These are phyloP conservation scores for Phragmites australis DNA, from an alignment of 176 grass and related monocot species.

Conservation along the genomic window DNA sequence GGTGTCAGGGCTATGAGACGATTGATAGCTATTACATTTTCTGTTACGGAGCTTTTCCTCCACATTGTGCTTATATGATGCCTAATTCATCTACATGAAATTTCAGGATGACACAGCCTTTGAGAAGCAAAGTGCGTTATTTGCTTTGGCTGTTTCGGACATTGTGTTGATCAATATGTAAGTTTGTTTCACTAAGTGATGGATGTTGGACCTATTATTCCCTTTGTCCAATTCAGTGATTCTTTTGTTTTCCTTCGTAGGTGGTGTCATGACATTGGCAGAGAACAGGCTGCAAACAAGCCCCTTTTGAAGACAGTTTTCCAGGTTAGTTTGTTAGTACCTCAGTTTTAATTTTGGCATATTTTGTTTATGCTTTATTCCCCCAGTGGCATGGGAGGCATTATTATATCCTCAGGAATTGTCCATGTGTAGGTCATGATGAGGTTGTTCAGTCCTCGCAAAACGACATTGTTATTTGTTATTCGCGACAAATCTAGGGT, in stretches of 20 bases:
- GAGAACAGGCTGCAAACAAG: slow-evolving; percentile 99
- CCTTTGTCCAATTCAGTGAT: slow-evolving; percentile 22
- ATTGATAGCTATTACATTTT: slow-evolving; percentile 29
- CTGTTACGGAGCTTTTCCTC: background rate
- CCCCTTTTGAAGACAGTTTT: slow-evolving; percentile 99
- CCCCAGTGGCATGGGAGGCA: background rate
- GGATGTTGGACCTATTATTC: slow-evolving; percentile 20
- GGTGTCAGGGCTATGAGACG: background rate
- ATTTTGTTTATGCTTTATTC: background rate
- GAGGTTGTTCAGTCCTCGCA: slow-evolving; percentile 96
- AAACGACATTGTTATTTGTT: slow-evolving; percentile 94
- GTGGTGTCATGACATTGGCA: slow-evolving; percentile 99
- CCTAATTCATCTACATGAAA: slow-evolving; percentile 10
- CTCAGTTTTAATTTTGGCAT: slow-evolving; percentile 1
- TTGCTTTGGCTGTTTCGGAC: slow-evolving; percentile 97
- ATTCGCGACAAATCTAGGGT: slow-evolving; percentile 98
- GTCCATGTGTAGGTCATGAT: slow-evolving; percentile 83
- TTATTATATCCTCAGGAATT: slow-evolving; percentile 12
- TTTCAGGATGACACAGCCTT: slow-evolving; percentile 97
- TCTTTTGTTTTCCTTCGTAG: slow-evolving; percentile 47
- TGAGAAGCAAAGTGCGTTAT: slow-evolving; percentile 98
- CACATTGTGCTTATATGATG: background rate
- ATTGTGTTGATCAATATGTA: slow-evolving; percentile 99
- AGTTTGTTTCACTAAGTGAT: slow-evolving; percentile 37
- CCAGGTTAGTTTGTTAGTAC: slow-evolving; percentile 58